Conservation (phyloP, 768 basidiomycete genomes). For the Boletus pseudo-olivaceus region DNA sequence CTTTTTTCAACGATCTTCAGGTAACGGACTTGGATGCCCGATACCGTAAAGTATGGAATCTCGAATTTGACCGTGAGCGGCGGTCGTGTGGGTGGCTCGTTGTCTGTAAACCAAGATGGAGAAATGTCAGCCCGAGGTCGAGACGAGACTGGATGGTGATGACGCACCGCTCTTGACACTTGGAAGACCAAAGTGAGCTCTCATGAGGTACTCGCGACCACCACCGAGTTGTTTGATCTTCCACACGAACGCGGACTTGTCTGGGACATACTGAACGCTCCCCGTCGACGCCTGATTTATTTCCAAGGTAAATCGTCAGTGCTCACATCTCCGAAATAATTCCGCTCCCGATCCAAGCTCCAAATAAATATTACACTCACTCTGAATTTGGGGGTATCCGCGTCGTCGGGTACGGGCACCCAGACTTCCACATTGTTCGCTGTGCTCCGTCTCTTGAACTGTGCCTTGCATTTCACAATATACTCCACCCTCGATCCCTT, state of each 20-base stretch:
- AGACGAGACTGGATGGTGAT: background rate
- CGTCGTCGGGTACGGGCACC: conserved; percentile 98
- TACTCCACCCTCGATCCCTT: conserved; percentile 92
- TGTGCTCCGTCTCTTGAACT: conserved; percentile 94
- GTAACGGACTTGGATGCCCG: conserved; percentile 96
- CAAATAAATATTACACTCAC: conserved; percentile 38
- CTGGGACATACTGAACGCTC: conserved; percentile 93
- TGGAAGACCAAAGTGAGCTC: conserved; percentile 95
- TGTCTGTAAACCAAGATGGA: conserved; percentile 54
- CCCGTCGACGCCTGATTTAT: conserved; percentile 80
- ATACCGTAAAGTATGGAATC: conserved; percentile 98
- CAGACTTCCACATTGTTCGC: conserved; percentile 99
- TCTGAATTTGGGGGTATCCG: conserved; percentile 95
- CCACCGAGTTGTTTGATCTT: conserved; percentile 98
- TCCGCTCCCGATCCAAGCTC: background rate
- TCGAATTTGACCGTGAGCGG: conserved; percentile 98
- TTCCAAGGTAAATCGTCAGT: background rate
- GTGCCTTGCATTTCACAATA: conserved; percentile 93
- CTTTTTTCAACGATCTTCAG: conserved; percentile 99
- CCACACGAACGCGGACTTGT: conserved; percentile 98
- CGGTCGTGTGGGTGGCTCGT: conserved; percentile 69
- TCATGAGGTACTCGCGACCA: conserved; percentile 94
- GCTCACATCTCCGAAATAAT: background rate
- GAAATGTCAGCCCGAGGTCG: background rate
- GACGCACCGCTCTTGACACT: conserved; percentile 84